These are phyloP conservation scores for Oemleria cerasiformis DNA, from an alignment of 306 rosid species.

Conservation along the genomic window DNA sequence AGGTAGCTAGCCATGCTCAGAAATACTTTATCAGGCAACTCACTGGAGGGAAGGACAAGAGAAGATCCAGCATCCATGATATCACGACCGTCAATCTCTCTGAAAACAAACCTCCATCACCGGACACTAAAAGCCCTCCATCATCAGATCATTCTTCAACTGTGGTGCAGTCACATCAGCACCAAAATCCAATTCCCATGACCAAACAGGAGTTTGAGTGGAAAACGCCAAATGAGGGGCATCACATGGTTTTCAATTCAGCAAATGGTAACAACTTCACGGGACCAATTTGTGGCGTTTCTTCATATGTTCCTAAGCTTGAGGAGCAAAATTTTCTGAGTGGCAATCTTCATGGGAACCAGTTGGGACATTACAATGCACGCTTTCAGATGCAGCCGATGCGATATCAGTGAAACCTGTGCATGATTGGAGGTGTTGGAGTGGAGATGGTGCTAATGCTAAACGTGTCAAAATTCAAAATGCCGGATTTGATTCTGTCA, in stretches of 20 bases:
- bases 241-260: conserved; percentile 42
- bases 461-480: neutral
- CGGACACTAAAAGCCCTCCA: conserved; percentile 34
- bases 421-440: conserved; percentile 27
- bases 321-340: conserved; percentile 49
- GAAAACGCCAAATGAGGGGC: conserved; percentile 35
- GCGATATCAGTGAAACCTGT: conserved; percentile 45
- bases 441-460: conserved; percentile 3
- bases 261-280: conserved; percentile 41
- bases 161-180: conserved; percentile 37
- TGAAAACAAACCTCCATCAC: conserved; percentile 44
- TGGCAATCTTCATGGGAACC: conserved; percentile 46
- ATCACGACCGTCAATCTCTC: conserved; percentile 71
- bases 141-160: conserved; percentile 31
- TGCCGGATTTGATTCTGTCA: conserved; percentile 16
- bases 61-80: conserved; percentile 94
- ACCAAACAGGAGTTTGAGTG: conserved; percentile 51
- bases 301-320: conserved; percentile 47
- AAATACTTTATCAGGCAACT: conserved; percentile 78
- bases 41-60: conserved; percentile 77
- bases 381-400: conserved; percentile 52
- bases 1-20: conserved; percentile 95
- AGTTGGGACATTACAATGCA: conserved; percentile 43
- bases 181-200: conserved; percentile 27
- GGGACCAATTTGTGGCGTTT: conserved; percentile 49